These are phyloP conservation scores for Talaromyces sp. DNA, from an alignment of 2,329 filamentous ascomycete species.

Conservation along the genomic window DNA sequence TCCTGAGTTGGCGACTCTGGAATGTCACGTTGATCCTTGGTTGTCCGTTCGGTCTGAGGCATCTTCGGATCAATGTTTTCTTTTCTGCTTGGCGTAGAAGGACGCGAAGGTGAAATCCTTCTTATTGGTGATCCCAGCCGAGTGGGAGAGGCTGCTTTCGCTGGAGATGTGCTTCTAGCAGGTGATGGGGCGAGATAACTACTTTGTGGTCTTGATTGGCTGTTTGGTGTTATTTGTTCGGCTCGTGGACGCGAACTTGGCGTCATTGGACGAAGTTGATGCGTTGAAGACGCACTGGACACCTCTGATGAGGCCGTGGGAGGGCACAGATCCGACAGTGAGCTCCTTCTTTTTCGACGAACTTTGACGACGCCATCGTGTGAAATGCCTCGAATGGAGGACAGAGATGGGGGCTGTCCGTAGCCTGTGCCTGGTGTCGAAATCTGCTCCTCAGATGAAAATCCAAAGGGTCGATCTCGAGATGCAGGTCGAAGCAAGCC, in stretches of 20 bases:
- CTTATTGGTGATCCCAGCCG: slow-evolving; percentile 35
- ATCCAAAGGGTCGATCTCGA: slow-evolving; percentile 57
- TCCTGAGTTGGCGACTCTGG: slow-evolving; percentile 41
- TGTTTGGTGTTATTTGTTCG: slow-evolving; percentile 34
- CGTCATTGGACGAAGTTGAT: slow-evolving; percentile 42
- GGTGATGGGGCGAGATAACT: slow-evolving; percentile 34
- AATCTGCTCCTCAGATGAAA: slow-evolving; percentile 51
- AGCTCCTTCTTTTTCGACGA: slow-evolving; percentile 84
- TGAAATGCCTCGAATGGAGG: slow-evolving; percentile 57
- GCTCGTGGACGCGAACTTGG: slow-evolving; percentile 32
- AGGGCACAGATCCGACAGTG: slow-evolving; percentile 79
- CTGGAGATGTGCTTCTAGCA: slow-evolving; percentile 33
- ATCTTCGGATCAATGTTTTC: slow-evolving; percentile 44
- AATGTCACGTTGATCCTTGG: slow-evolving; percentile 36
- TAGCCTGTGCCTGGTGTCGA: slow-evolving; percentile 50
- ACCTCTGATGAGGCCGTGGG: slow-evolving; percentile 64
- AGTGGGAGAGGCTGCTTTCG: slow-evolving; percentile 33
- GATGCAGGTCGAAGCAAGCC: slow-evolving; percentile 57
- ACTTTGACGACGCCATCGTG: slow-evolving; percentile 44
- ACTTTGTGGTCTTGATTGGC: slow-evolving; percentile 32
- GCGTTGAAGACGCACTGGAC: slow-evolving; percentile 36
- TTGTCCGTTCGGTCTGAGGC: slow-evolving; percentile 34
- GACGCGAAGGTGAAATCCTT: slow-evolving; percentile 35
- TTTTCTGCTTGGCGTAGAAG: slow-evolving; percentile 40
- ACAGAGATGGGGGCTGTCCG: slow-evolving; percentile 50